These are phyloP conservation scores for Alopecurus myosuroides DNA, from an alignment of 176 grass and related monocot species.

Conservation along the genomic window DNA sequence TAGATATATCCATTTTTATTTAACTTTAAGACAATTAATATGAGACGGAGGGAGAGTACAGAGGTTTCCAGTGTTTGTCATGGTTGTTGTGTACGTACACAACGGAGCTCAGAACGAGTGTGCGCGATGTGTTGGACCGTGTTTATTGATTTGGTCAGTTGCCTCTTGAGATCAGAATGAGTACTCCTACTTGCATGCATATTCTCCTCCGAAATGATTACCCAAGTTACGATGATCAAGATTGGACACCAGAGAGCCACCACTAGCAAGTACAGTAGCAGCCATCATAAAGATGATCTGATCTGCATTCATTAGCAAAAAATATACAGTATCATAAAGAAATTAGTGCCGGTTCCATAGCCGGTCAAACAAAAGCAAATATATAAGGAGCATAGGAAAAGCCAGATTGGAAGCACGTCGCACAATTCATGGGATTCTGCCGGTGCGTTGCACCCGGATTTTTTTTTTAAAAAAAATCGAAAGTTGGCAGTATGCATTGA, in stretches of 20 bases:
- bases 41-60: too few relatives aligned
- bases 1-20: too few relatives aligned
- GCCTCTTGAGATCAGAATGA: too few relatives aligned
- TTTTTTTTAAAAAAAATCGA: background rate
- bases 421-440: conserved; percentile 42
- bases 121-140: background rate
- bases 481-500: conserved; percentile 10
- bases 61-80: background rate
- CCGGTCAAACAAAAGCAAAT: conserved; percentile 8
- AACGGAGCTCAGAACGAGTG: background rate
- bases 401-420: background rate
- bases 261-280: background rate
- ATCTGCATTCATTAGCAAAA: background rate
- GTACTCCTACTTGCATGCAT: background rate
- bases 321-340: background rate
- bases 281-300: background rate
- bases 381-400: background rate
- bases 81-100: background rate
- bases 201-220: background rate
- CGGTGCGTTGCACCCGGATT: background rate
- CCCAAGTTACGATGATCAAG: background rate
- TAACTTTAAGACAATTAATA: too few relatives aligned
- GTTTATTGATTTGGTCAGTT: background rate
- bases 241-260: background rate
- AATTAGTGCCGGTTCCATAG: background rate